Conservation (phyloP, 805 yeast species). For the Saturnispora diversa region DNA sequence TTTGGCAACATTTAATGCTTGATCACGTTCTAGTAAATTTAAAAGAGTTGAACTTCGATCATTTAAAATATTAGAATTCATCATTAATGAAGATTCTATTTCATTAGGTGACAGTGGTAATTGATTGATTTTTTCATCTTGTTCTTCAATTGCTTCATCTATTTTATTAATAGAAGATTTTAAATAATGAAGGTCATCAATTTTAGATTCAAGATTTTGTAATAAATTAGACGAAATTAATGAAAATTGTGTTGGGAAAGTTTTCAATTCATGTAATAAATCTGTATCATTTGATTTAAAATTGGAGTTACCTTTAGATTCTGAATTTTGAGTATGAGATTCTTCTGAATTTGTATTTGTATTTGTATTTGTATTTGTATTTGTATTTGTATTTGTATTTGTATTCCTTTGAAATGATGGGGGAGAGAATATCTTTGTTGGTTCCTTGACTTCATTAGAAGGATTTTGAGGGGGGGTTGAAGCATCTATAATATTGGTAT, state of each 20-base stretch:
- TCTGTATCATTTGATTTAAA: neutral
- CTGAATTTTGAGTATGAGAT: too few relatives aligned
- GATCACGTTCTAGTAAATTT: conserved; percentile 46
- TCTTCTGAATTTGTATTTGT: too few relatives aligned
- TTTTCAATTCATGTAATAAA: conserved; percentile 1
- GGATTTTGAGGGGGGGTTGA: conserved; percentile 1
- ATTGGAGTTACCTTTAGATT: too few relatives aligned
- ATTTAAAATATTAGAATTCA: conserved; percentile 11
- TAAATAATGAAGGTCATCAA: conserved; percentile 7
- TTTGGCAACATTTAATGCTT: conserved; percentile 52
- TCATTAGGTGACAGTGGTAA: conserved; percentile 1
- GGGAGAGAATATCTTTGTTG: neutral
- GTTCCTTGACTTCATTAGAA: neutral
- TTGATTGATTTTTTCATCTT: conserved; percentile 11
- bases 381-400: too few relatives aligned
- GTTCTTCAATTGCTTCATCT: conserved; percentile 9
- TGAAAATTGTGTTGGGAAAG: conserved; percentile 5
- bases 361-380: too few relatives aligned
- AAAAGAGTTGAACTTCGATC: conserved; percentile 31
- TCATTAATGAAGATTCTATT: conserved; percentile 1
- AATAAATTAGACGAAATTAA: conserved; percentile 1
- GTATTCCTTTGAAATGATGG: too few relatives aligned
- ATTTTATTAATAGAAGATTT: conserved; percentile 11
- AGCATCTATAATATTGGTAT: neutral
- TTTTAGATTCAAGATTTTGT: conserved; percentile 4